Conservation (phyloP, 345 rosid genomes). For the Capsella bursapastoris region DNA sequence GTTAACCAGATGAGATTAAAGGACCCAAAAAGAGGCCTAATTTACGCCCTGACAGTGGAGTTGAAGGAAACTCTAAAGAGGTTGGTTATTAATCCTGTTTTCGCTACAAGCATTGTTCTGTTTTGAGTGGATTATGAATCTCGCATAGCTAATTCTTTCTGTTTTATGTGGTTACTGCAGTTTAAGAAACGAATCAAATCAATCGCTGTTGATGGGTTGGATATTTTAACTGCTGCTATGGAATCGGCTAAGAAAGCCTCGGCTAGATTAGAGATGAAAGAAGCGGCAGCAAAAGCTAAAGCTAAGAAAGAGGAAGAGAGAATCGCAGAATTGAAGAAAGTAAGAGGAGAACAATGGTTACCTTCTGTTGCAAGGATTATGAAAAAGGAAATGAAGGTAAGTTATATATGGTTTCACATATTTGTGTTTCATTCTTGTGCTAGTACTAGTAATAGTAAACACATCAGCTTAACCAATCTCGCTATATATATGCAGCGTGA, state of each 20-base stretch:
- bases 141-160: not conserved
- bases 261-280: slow-evolving; percentile 67
- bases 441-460: not conserved
- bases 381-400: slow-evolving; percentile 59
- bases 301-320: slow-evolving; percentile 84
- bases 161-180: slow-evolving; percentile 46
- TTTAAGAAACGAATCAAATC: slow-evolving; percentile 59
- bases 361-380: slow-evolving; percentile 68
- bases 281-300: slow-evolving; percentile 66
- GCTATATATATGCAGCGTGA: slow-evolving; percentile 30
- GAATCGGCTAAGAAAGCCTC: slow-evolving; percentile 57
- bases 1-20: slow-evolving; percentile 60
- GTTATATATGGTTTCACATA: not conserved
- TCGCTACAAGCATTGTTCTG: slow-evolving; percentile 17
- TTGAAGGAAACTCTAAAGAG: slow-evolving; percentile 69
- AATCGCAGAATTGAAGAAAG: slow-evolving; percentile 66
- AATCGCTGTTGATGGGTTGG: slow-evolving; percentile 66
- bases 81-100: slow-evolving; percentile 41
- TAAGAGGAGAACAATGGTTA: slow-evolving; percentile 90
- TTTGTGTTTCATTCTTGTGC: slow-evolving; percentile 3
- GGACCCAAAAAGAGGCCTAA: slow-evolving; percentile 81
- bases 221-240: slow-evolving; percentile 66
- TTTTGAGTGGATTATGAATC: not conserved
- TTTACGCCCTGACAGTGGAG: slow-evolving; percentile 58
- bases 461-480: slow-evolving; percentile 14